Evolutionary conservation across 371 early-diverging fungal genomes (phyloP), one percentile per base, ranked within the genome.

Genomic region (Syncephalastrum sp.): DNA sequence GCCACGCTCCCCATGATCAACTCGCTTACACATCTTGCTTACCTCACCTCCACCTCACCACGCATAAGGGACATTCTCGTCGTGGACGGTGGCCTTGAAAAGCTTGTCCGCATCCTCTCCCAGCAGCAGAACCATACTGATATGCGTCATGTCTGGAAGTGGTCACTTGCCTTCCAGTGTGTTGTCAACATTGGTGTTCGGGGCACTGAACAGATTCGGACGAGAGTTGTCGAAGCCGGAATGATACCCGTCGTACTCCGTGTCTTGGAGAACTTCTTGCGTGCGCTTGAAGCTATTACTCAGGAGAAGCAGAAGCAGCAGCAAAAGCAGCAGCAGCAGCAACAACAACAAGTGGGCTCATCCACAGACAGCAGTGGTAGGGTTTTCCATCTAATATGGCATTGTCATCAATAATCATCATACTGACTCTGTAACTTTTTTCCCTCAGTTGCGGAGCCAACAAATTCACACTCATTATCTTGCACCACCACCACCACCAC

Each of bases 161-260:
- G 90, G 90, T 84, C 91, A 5, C 77, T 93, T 50, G 86, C 93
- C 44, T 92, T 89, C 55, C 91, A 91, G 51, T 89, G 90, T 52
- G 81, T 94, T 10, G 91, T 91, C 62, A 93, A 93, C 69, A 82
- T 93, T 38, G 93, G 94, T 27, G 87, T 93, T n/a, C 79, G 94
- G 7, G 95, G 94, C 29, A 86, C 92, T 19, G 84, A 90, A 47
- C 79, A 84, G 33, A 88, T 94, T 47, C 77, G 94, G 33, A 86
- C 87, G 50, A 81, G 93, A 41, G 86, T 94, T 21, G 94, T 93
- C 4, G 88, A 92, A 51, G 90, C 91, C 43, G 93, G 92, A 7
- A 82, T 90, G 55, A 81, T 94, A 21, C 84, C 84, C 4, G 84
- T 93, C 44, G 84, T 93, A 5, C 82, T 92, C 52, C 84, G 83